Evolutionary conservation across 1,139 yeast species (phyloP).

Genomic region (Martiniozyma asiatica): DNA sequence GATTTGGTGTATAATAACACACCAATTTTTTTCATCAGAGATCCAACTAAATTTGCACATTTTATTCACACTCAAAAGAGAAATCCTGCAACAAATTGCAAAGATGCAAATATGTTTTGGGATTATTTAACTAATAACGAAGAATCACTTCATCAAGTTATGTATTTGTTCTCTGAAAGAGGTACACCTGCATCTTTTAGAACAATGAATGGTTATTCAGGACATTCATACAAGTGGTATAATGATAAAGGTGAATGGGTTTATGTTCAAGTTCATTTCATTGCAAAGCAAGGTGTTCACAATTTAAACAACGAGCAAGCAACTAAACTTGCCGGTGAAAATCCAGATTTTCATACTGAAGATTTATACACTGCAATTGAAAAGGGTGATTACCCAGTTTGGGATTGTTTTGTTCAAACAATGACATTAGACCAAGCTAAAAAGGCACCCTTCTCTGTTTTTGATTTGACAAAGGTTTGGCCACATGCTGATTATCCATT

Average conservation of each 20-base stretch:
- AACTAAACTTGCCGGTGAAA: conserved; percentile 38
- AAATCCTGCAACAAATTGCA: conserved; percentile 38
- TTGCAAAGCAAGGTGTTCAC: conserved; percentile 52
- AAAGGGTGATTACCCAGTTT: conserved; percentile 48
- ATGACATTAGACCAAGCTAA: conserved; percentile 67
- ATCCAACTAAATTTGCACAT: conserved; percentile 79
- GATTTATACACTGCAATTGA: conserved; percentile 49
- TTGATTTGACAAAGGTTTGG: conserved; percentile 72
- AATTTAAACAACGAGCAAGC: conserved; percentile 48
- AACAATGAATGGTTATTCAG: conserved; percentile 65
- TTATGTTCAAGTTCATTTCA: conserved; percentile 57
- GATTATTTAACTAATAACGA: conserved; percentile 55
- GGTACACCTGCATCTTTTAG: conserved; percentile 61
- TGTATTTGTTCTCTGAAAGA: conserved; percentile 56
- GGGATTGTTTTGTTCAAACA: conserved; percentile 57
- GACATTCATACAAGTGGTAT: conserved; percentile 64
- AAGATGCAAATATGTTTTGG: conserved; percentile 52
- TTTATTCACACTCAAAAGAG: conserved; percentile 86
- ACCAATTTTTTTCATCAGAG: conserved; percentile 77
- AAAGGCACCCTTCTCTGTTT: conserved; percentile 42
- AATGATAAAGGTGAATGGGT: conserved; percentile 51
- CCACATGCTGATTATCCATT: conserved; percentile 68
- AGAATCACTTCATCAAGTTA: conserved; percentile 52
- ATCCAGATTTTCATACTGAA: conserved; percentile 53
- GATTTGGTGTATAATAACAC: conserved; percentile 89